Base-by-base conservation (phyloP, 2,329 filamentous ascomycete species). In the Colletotrichum sp. region DNA sequence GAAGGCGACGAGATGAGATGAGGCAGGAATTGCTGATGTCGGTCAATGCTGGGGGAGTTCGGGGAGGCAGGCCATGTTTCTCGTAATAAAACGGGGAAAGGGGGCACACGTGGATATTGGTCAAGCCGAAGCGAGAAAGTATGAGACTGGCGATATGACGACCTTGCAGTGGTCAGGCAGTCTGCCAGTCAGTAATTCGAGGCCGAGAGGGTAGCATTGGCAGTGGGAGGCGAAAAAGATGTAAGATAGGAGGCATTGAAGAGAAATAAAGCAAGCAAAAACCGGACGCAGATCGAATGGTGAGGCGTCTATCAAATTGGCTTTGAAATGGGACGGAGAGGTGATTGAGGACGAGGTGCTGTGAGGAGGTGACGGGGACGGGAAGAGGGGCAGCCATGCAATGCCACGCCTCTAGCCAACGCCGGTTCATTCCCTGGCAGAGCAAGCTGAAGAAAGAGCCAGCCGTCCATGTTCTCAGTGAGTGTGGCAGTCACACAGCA, bases 81-180 rank as follows among this genome's bases (percentile, higher is more conserved):
- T 75, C 64, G 56, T 67, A 68, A 73, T 73, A 75, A 66, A 67
- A 67, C 55, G 62, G 72, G 58, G 38, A 75, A 72, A 64, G 60
- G 69, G 72, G 71, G 55, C 55, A 67, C 15, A 34, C 55, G 62
- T 71, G 72, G 55, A 67, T 18, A 34, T 62, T 70, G 70, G 16
- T 55, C 30, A 28, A 26, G 71, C 32, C n/a, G 66, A 30, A 73
- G 55, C 18, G 34, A 62, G 55, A 36, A 56, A 61, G 24, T n/a
- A 43, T 62, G 28, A 55, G 18, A 24, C 38, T 32, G 18, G 30
- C 26, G 56, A 60, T 28, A 60, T 52, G 21, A 32, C 60, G 60
- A 62, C 43, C 43, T 52, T 52, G 60, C 28, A 26, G 38, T 43
- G 38, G 32, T 58, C 18, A 36, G 48, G 18, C 6, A 52, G n/a